These are phyloP conservation scores for Haplographium delicatum DNA, from an alignment of 495 filamentous ascomycete genomes.

Conservation along the genomic window DNA sequence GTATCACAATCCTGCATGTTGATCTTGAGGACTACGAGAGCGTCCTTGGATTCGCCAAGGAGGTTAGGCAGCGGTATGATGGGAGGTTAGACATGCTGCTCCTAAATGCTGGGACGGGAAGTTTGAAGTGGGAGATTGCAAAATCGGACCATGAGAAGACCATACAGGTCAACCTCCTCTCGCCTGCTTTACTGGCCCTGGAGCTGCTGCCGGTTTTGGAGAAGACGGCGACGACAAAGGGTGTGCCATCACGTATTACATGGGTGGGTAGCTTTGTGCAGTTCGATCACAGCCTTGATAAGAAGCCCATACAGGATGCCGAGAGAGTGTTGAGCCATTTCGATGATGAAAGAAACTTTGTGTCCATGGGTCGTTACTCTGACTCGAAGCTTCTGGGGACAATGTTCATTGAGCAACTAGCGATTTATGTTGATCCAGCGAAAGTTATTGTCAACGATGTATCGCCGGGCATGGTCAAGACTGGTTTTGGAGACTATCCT, in stretches of 20 bases:
- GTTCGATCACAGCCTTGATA: conserved; percentile 16
- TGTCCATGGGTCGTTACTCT: conserved; percentile 22
- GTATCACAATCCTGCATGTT: conserved; percentile 23
- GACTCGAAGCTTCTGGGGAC: conserved; percentile 27
- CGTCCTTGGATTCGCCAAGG: conserved; percentile 24
- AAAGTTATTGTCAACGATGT: conserved; percentile 28
- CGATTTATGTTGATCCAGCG: conserved; percentile 17
- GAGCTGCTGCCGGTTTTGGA: conserved; percentile 32
- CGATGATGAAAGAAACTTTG: conserved; percentile 23
- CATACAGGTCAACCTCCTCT: conserved; percentile 33
- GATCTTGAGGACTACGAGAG: conserved; percentile 27
- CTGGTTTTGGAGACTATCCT: conserved; percentile 14
- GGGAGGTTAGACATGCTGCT: conserved; percentile 28
- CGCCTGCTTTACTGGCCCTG: conserved; percentile 28
- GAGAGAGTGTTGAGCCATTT: conserved; percentile 27
- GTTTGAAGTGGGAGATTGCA: conserved; percentile 20
- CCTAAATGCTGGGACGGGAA: conserved; percentile 31
- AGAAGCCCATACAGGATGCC: conserved; percentile 3
- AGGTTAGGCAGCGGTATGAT: conserved; percentile 18
- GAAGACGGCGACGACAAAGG: conserved; percentile 17
- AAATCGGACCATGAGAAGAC: conserved; percentile 29
- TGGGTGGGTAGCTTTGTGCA: conserved; percentile 32
- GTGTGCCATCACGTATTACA: conserved; percentile 25
- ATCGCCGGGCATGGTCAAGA: conserved; percentile 25
- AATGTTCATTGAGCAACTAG: conserved; percentile 22